Evolutionary conservation across 495 filamentous ascomycete species (phyloP).

Genomic region (Lasiosphaeriaceae sp.): DNA sequence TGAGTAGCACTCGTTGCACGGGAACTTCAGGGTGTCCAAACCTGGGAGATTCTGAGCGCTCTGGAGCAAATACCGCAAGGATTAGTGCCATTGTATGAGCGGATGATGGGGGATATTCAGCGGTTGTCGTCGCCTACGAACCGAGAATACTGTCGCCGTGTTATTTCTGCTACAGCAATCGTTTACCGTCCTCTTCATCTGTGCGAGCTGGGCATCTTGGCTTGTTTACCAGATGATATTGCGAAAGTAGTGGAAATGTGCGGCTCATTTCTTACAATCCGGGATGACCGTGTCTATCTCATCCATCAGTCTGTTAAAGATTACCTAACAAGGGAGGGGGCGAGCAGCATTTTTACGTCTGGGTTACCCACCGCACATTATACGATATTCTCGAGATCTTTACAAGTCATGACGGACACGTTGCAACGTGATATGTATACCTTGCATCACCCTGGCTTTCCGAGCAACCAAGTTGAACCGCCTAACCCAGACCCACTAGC

Average conservation of each 20-base stretch:
- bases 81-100: conserved; percentile 20
- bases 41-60: conserved; percentile 11
- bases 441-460: conserved; percentile 3
- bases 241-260: conserved; percentile 7
- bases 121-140: conserved; percentile 12
- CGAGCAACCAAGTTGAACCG: conserved; percentile 6
- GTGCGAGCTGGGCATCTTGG: conserved; percentile 1
- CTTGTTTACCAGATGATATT: background rate
- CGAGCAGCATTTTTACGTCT: conserved; percentile 12
- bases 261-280: conserved; percentile 31
- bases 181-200: conserved; percentile 22
- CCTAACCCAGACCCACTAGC: conserved; percentile 29
- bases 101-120: conserved; percentile 22
- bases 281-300: conserved; percentile 28
- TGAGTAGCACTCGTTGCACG: conserved; percentile 33
- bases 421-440: conserved; percentile 16
- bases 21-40: conserved; percentile 13
- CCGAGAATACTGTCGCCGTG: conserved; percentile 11
- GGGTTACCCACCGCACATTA: conserved; percentile 20
- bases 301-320: conserved; percentile 46
- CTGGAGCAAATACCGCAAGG: conserved; percentile 15
- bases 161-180: background rate
- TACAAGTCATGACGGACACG: conserved; percentile 14
- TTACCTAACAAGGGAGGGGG: conserved; percentile 19
- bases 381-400: conserved; percentile 27